Percentiles rank a stretch among this genome's conserved stretches.
phyloP scores from a whole-genome alignment of 805 yeast genomes.

The Hermanozyma aechmeae region DNA sequence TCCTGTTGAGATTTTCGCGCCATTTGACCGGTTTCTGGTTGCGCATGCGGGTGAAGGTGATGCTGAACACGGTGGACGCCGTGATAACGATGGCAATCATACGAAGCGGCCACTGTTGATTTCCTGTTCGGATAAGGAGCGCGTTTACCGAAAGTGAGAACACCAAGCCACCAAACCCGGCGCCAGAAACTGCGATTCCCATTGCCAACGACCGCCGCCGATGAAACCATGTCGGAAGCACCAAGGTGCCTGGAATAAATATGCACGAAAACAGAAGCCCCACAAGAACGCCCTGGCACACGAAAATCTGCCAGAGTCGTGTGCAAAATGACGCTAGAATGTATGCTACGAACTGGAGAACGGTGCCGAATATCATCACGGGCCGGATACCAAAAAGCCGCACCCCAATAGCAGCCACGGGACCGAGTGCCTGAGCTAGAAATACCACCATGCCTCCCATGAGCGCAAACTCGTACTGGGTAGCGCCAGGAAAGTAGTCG shows the following conservation, averaged over 20 bases:
- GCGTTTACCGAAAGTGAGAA: too few relatives aligned
- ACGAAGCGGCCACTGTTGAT: constrained; percentile 36
- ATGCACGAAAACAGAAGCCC: constrained; percentile 48
- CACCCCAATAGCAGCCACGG: constrained; percentile 40
- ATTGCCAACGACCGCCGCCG: constrained; percentile 49
- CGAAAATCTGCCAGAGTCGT: constrained; percentile 54
- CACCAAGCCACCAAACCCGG: constrained; percentile 43
- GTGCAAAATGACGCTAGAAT: constrained; percentile 53
- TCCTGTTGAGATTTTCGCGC: too few relatives aligned
- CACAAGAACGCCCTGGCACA: constrained; percentile 59
- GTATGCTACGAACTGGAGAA: constrained; percentile 43
- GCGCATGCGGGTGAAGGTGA: constrained; percentile 37
- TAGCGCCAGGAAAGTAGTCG: constrained; percentile 41
- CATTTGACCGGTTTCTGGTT: constrained; percentile 18
- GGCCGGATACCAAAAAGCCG: constrained; percentile 39
- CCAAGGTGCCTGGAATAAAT: constrained; percentile 48
- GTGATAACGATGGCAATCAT: constrained; percentile 25
- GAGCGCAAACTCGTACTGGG: constrained; percentile 50
- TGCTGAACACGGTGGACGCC: constrained; percentile 25
- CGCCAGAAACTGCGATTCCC: constrained; percentile 40
- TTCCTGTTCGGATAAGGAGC: constrained; percentile 32
- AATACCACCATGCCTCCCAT: constrained; percentile 61
- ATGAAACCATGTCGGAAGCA: constrained; percentile 65
- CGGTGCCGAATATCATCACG: constrained; percentile 41
- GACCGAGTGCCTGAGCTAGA: constrained; percentile 51